These are phyloP conservation scores for Komagataella phaffii DNA, from an alignment of 805 yeast species.

Conservation along the genomic window DNA sequence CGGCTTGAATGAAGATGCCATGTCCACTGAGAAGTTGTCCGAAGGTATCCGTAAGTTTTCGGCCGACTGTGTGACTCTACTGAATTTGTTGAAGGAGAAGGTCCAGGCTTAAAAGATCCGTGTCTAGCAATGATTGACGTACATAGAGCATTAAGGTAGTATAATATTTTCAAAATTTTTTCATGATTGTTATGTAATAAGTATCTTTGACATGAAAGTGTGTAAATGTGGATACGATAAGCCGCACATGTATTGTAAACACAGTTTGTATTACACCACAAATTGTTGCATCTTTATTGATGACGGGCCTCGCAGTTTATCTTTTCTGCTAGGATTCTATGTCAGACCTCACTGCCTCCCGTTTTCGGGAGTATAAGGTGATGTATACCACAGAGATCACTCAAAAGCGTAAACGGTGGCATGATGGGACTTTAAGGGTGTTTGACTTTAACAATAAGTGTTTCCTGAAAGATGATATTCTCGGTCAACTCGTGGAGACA, in stretches of 20 bases:
- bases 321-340: background rate
- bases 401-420: constrained; percentile 37
- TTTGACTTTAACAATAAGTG: constrained; percentile 36
- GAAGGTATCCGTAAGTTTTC: constrained; percentile 98
- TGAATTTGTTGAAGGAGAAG: constrained; percentile 49
- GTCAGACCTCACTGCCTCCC: constrained; percentile 12
- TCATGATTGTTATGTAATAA: too few relatives aligned
- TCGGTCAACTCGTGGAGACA: constrained; percentile 10
- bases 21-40: constrained; percentile 95
- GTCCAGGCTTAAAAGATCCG: constrained; percentile 11
- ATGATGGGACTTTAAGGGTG: constrained; percentile 31
- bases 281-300: background rate
- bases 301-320: constrained; percentile 3
- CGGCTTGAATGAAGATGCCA: constrained; percentile 86
- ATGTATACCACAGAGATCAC: constrained; percentile 29
- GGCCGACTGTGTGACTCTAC: constrained; percentile 78
- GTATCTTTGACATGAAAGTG: background rate
- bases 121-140: background rate
- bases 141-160: background rate
- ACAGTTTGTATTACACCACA: background rate
- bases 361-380: constrained; percentile 31
- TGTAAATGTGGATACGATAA: background rate
- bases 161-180: too few relatives aligned
- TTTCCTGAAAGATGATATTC: constrained; percentile 23
- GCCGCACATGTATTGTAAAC: background rate